phyloP scores from a whole-genome alignment of 805 yeast species.

The Starmerella apicola region DNA sequence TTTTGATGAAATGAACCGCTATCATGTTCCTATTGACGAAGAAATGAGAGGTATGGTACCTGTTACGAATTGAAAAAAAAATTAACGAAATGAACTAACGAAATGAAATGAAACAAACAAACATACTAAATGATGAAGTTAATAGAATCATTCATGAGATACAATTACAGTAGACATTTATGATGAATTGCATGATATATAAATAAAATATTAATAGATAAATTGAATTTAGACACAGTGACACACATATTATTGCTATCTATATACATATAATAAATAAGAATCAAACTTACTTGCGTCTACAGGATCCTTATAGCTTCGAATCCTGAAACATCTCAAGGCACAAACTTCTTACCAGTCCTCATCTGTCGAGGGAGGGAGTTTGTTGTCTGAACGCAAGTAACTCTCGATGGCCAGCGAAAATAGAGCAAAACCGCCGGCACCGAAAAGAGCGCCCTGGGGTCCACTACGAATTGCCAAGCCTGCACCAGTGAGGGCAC shows the following conservation, averaged over 20 bases:
- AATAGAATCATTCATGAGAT: conserved; percentile 4
- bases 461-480: conserved; percentile 89
- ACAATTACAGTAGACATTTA: background rate
- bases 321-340: background rate
- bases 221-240: too few species aligned
- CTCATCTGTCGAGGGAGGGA: conserved; percentile 82
- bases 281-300: background rate
- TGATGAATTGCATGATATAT: conserved; percentile 25
- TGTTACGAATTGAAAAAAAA: background rate
- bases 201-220: conserved; percentile 5
- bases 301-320: background rate
- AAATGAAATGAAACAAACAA: too few species aligned
- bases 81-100: too few species aligned
- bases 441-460: conserved; percentile 77
- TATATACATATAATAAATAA: conserved; percentile 1
- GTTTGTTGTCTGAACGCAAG: conserved; percentile 67
- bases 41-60: conserved; percentile 25
- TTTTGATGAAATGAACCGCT: conserved; percentile 26
- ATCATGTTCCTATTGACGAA: conserved; percentile 21
- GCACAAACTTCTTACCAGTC: conserved; percentile 33
- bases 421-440: conserved; percentile 96
- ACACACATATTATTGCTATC: background rate
- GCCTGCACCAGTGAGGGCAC: conserved; percentile 95
- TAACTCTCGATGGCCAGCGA: conserved; percentile 60
- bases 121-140: too few species aligned